A percentile compares a stretch with the other conserved stretches of the same genome.
Conservation (phyloP, 2,329 filamentous ascomycete genomes). For the Xylariaceae sp. region DNA sequence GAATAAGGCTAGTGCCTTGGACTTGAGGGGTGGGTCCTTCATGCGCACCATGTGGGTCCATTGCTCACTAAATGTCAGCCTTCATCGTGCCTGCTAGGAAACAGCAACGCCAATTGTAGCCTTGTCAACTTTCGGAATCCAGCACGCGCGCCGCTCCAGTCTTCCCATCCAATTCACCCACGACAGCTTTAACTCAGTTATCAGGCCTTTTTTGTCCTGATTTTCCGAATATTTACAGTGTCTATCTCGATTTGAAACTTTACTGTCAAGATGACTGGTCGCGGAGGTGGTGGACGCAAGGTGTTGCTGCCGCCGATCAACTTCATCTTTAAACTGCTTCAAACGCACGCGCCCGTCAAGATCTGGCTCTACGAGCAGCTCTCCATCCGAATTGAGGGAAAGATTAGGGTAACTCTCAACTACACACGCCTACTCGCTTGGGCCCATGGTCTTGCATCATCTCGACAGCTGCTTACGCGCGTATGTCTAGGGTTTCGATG, state of each 20-base stretch:
- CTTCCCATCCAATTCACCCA: not conserved
- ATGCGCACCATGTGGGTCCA: not conserved
- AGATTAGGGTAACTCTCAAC: constrained; percentile 67
- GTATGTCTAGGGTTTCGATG: constrained; percentile 75
- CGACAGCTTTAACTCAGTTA: not conserved
- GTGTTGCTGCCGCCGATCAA: constrained; percentile 63
- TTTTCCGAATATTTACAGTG: not conserved
- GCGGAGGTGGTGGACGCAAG: constrained; percentile 55
- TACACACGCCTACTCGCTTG: constrained; percentile 10
- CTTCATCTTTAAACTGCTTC: constrained; percentile 91
- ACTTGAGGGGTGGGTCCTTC: not conserved
- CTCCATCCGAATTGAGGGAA: constrained; percentile 88
- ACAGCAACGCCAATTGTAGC: constrained; percentile 1
- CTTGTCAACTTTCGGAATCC: constrained; percentile 16
- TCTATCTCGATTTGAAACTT: not conserved
- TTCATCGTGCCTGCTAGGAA: not conserved
- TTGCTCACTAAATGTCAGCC: too few species aligned
- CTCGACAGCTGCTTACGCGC: not conserved
- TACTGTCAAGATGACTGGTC: constrained; percentile 48
- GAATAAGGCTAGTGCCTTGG: not conserved
- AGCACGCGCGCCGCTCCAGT: not conserved
- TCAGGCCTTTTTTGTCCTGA: too few species aligned
- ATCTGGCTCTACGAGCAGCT: constrained; percentile 98
- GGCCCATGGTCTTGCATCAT: not conserved
- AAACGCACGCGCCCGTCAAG: constrained; percentile 72